A percentile compares a stretch with the other conserved stretches of the same genome.
phyloP scores from a whole-genome alignment of 208 protist genomes.

The Zelonia costaricensis region DNA sequence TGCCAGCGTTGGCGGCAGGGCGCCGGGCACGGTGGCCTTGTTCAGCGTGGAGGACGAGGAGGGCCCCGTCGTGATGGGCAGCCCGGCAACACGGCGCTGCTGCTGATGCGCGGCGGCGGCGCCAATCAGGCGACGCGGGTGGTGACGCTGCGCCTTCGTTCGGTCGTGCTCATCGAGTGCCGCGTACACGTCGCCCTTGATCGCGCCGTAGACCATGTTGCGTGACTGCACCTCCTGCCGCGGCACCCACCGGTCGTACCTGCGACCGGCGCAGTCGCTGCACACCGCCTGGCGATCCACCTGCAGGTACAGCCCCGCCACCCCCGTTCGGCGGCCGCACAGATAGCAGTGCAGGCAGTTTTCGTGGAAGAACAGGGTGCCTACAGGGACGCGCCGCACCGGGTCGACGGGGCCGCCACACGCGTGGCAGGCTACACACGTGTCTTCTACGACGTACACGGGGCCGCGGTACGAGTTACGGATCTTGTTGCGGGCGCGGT shows the following conservation, averaged over 20 bases:
- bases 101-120: too few species aligned
- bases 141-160: not conserved
- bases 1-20: slow-evolving; percentile 52
- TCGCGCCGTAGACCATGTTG: slow-evolving; percentile 43
- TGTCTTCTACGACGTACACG: slow-evolving; percentile 74
- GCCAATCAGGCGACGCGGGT: too few species aligned
- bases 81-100: not conserved
- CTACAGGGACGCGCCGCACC: slow-evolving; percentile 71
- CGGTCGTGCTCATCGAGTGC: slow-evolving; percentile 22
- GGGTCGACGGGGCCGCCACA: slow-evolving; percentile 80
- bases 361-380: slow-evolving; percentile 73
- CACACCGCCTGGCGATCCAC: slow-evolving; percentile 42
- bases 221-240: slow-evolving; percentile 35
- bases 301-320: slow-evolving; percentile 58
- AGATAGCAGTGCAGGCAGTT: slow-evolving; percentile 66
- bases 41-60: slow-evolving; percentile 24
- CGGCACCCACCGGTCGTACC: slow-evolving; percentile 42
- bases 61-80: not conserved
- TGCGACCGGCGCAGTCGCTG: slow-evolving; percentile 31
- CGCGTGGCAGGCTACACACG: slow-evolving; percentile 55
- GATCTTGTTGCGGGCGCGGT: slow-evolving; percentile 48
- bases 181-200: slow-evolving; percentile 33
- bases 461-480: slow-evolving; percentile 54
- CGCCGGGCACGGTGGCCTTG: slow-evolving; percentile 37
- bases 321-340: slow-evolving; percentile 37